phyloP scores from a whole-genome alignment of 2,329 filamentous ascomycete genomes.

The Clarireedia hainanense region DNA sequence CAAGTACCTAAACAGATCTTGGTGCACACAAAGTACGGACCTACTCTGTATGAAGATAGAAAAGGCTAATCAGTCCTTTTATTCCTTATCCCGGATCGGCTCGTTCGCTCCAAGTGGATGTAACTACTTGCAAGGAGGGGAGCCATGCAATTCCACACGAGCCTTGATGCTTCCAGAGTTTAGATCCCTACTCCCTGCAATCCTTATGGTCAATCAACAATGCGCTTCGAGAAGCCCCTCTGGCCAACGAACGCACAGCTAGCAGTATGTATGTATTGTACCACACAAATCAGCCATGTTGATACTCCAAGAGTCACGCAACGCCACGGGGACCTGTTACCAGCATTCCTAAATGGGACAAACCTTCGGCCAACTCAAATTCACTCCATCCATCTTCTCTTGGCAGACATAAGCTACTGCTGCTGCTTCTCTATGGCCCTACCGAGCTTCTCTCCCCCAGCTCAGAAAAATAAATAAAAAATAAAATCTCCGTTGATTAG shows the following conservation, averaged over 20 bases:
- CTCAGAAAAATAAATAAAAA: neutral
- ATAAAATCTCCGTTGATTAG: constrained; percentile 2
- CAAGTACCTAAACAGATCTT: neutral
- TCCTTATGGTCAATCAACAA: constrained; percentile 2
- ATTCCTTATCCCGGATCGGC: constrained; percentile 4
- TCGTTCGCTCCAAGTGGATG: constrained; percentile 2
- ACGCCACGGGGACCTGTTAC: neutral
- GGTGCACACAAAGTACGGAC: neutral
- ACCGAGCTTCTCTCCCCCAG: neutral
- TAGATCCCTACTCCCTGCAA: constrained; percentile 2
- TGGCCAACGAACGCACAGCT: neutral
- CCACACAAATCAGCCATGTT: neutral
- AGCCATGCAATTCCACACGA: constrained; percentile 1
- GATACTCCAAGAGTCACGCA: neutral
- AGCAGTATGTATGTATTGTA: neutral
- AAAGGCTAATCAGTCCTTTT: neutral
- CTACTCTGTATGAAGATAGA: too few relatives aligned
- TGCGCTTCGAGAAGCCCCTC: constrained; percentile 5
- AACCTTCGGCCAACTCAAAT: neutral
- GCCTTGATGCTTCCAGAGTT: constrained; percentile 4
- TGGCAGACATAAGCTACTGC: constrained; percentile 7
- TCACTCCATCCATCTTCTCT: neutral
- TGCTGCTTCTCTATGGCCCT: constrained; percentile 8
- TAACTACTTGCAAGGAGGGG: neutral
- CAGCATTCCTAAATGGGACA: neutral